Evolutionary conservation across 108 stramenopile species (phyloP), one percentile per base, ranked within the genome.

Genomic region (Nitzschia sp.): DNA sequence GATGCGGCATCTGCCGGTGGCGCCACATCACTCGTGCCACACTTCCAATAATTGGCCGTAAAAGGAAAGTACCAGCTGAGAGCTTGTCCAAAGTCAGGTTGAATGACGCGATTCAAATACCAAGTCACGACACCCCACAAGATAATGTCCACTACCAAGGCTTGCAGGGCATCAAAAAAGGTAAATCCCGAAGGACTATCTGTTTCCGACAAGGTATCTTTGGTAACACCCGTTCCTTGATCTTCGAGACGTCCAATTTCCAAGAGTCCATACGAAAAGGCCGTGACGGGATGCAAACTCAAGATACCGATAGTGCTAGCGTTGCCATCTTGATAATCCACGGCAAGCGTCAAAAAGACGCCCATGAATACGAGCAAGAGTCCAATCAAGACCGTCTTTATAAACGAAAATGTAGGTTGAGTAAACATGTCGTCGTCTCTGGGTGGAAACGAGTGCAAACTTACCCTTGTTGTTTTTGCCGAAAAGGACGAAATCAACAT

Each of bases 71-170:
- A 84, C 77, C 70, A 92, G 11, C 92, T 89, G 8, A 83, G 69
- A 0, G 91, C 65, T 36, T 85, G 90, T 4, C 98, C 98, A 70
- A 74, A 97, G 63, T 96, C 98, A 17, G 79, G 77, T 6, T 65
- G 66, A 1, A 95, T 33, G 35, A 94, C 87, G 21, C 93, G 79
- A 48, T 98, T 95, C 13, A 95, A 78, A 66, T 99, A 99, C 81
- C 83, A 97, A 8, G 82, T 80, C 4, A 96, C 49, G 46, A 91
- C 19, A 17, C 86, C 91, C 89, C 94, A 98, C 11, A 98, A 34
- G 28, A 97, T 33, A 36, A 62, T 56, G 68, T 96, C 96, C 24
- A 89, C 35, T 28, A 89, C 18, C 49, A 99, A 55, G 79, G 82
- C 91, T 13, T 8, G 33, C 2, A 97, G 34, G 51, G 87, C 47